Conservation (phyloP, 352 stramenopile species). For the Hyaloperonospora brassicae region DNA sequence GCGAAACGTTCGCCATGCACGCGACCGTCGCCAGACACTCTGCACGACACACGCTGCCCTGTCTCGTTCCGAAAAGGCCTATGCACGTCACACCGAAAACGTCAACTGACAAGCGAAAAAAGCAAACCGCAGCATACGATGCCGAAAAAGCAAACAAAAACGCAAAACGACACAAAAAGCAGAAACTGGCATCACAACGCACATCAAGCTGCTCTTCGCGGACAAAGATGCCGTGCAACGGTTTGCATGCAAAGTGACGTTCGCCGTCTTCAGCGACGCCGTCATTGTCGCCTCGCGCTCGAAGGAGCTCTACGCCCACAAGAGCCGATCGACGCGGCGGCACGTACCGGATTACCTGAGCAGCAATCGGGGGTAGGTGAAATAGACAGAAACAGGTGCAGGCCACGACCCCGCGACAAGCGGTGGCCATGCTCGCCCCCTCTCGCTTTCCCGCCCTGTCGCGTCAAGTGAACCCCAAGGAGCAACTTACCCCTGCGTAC, state of each 20-base stretch:
- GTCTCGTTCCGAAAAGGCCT: slow-evolving; percentile 77
- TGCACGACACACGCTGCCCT: slow-evolving; percentile 69
- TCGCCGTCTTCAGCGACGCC: slow-evolving; percentile 55
- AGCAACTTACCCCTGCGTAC: slow-evolving; percentile 52
- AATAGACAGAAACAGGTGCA: slow-evolving; percentile 9
- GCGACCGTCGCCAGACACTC: slow-evolving; percentile 59
- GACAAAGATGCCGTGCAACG: slow-evolving; percentile 79
- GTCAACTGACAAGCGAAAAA: no score
- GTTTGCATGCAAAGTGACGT: slow-evolving; percentile 77
- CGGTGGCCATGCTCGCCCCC: neutral
- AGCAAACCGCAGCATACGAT: no score
- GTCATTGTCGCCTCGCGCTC: slow-evolving; percentile 67
- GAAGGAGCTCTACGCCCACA: slow-evolving; percentile 83
- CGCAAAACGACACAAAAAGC: slow-evolving; percentile 1
- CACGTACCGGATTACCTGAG: slow-evolving; percentile 62
- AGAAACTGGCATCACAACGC: slow-evolving; percentile 5
- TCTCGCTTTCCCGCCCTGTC: slow-evolving; percentile 5
- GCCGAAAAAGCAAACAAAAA: neutral
- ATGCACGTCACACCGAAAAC: neutral
- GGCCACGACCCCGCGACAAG: slow-evolving; percentile 5
- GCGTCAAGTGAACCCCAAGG: slow-evolving; percentile 9
- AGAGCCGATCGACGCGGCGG: slow-evolving; percentile 37
- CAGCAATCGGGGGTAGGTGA: neutral
- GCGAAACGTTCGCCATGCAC: slow-evolving; percentile 74
- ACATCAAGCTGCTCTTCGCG: slow-evolving; percentile 68